Base-by-base conservation (phyloP, 306 rosid genomes). In the Corylus americana region DNA sequence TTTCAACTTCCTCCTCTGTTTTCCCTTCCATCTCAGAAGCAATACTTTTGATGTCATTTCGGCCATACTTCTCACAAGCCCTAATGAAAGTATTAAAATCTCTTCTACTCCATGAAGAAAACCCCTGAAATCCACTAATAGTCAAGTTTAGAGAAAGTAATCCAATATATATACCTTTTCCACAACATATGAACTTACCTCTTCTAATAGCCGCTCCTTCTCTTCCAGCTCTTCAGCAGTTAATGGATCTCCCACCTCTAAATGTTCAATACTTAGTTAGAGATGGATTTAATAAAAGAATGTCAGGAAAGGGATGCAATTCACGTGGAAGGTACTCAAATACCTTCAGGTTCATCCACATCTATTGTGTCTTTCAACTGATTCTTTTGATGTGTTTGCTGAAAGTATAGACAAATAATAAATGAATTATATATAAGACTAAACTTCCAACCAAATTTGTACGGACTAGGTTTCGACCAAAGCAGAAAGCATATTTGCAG, bases 381-480 rank as follows among this genome's bases (percentile, higher is more conserved):
- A 88, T 91, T 95, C 94, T 95, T 95, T 87, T 95, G 99, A 91
- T 93, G 98, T 45, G 91, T 82, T 92, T 93, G 99, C 99, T 95
- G 91, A 81, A 86, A 78, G 42, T 50, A 68, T 71, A 45, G 69
- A 2, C 35, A 71, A 70, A 78, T 79, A 44, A 79, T 67, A 58
- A 71, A 74, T 79, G 74, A 78, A 64, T 53, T 25, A 74, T 79
- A 39, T 3, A 55, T 35, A 55, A 78, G 53, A 35, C 63, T 39
- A 54, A 74, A 37, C 47, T 29, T 31, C 54, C 54, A 20, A 44
- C 42, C 63, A 75, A 10, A 7, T 1, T 12, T 18, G 72, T 0
- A 13, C 8, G 29, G 25, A 68, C 13, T 8, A 39, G 72, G 72
- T 20, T 39, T 8, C 9, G 1, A 68, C 42, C 7, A 71, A 80